Base-by-base conservation (phyloP, 2,329 filamentous ascomycete genomes). In the Biscogniauxia mediterranea region DNA sequence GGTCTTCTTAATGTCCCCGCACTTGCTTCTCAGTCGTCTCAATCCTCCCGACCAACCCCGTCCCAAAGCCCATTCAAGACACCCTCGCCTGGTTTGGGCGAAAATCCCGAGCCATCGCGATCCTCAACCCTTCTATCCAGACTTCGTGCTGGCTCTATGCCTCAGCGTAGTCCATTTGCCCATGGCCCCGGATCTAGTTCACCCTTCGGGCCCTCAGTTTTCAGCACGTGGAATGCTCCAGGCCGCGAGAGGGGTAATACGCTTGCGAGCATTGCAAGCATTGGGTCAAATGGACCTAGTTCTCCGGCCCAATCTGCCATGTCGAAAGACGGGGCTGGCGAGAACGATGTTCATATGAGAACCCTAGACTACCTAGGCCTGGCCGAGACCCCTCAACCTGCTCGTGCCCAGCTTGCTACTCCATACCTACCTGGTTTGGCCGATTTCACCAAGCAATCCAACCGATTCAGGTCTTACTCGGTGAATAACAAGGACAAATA, bases 401-500 rank as follows among this genome's bases (percentile, higher is more conserved):
- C 86, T 62, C 86, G 89, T 64, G 89, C 91, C 55, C 89, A 89
- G 64, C 80, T 96, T 64, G 88, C 88, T 51, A 88, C 91, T 8
- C 89, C 90, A 2, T 90, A 92, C 66, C 82, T 94, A 38, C 88
- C 89, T 52, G 90, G 90, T 71, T 80, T 94, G 63, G 88, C 89
- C 64, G 89, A 91, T 73, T 85, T 92, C 67, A 89, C 89, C 66
- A 90, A 86, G 73, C 90, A 91, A 69, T 84, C 89, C 52, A 98
- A 91, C 75, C 88, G 95, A 57, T 96, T 98, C 81, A 88, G 95
- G 54, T 99, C 95, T 1, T 98, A 97, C 76, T 99, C 95, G 0
- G 95, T 99, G 66, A 99, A 99, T 76, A 96, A 96, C 59, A 97
- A 96, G 77, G 94, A 98, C 75, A 96, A 95, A 75, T 98, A 98